Evolutionary conservation across 345 rosid species (phyloP).

Genomic region (Excoecaria agallocha): DNA sequence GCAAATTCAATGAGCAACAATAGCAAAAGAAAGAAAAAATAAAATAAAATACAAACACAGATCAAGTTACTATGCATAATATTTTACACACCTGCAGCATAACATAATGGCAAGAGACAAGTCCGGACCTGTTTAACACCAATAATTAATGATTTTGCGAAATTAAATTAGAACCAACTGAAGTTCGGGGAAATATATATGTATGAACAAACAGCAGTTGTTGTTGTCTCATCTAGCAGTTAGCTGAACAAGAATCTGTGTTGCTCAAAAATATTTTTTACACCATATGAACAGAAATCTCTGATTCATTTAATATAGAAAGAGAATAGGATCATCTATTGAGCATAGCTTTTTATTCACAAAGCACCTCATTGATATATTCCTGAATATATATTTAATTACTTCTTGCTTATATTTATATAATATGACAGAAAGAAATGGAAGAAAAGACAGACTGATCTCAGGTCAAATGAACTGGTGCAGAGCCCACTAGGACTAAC

Average conservation of each 20-base stretch:
- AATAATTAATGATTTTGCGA: slow-evolving; percentile 15
- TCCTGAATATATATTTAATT: not conserved
- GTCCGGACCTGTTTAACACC: slow-evolving; percentile 49
- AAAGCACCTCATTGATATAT: not conserved
- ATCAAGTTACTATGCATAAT: not conserved
- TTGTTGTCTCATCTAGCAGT: not conserved
- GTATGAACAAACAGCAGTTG: not conserved
- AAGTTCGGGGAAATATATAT: not conserved
- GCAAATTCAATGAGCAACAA: slow-evolving; percentile 12
- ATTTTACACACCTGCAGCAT: slow-evolving; percentile 55
- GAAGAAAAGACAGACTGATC: not conserved
- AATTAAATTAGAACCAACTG: slow-evolving; percentile 19
- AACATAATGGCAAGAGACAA: slow-evolving; percentile 64
- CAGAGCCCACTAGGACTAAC: not conserved
- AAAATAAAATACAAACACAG: not conserved
- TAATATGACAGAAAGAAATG: not conserved
- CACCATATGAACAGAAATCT: not conserved
- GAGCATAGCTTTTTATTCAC: not conserved
- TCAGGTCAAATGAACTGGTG: not conserved
- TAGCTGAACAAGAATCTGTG: not conserved
- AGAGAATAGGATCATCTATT: not conserved
- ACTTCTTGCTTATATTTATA: not conserved
- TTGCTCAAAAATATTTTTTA: not conserved
- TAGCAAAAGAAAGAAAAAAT: not conserved
- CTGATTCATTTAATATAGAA: not conserved